Evolutionary conservation across 306 rosid species (phyloP).

Genomic region (Malus sylvestris): DNA sequence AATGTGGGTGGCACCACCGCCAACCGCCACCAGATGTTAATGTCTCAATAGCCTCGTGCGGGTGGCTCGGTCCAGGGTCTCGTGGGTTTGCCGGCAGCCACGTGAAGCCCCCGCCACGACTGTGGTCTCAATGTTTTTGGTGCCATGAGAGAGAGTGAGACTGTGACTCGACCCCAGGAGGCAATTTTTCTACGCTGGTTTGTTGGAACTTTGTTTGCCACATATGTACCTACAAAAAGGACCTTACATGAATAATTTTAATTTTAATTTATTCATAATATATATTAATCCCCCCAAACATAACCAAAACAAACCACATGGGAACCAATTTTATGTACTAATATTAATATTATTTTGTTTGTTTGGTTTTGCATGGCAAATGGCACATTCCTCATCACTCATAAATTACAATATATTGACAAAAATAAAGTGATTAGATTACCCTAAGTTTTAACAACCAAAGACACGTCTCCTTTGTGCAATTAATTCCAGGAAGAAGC

Average conservation of each 20-base stretch:
- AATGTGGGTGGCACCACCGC: background rate
- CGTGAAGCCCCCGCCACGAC: constrained; percentile 19
- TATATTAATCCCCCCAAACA: constrained; percentile 7
- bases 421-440: background rate
- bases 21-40: background rate
- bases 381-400: too few relatives aligned
- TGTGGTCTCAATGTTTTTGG: background rate
- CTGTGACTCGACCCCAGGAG: constrained; percentile 3
- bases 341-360: background rate
- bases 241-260: constrained; percentile 6
- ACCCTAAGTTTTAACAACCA: background rate
- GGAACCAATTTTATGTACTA: constrained; percentile 15
- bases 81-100: constrained; percentile 35
- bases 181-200: constrained; percentile 24
- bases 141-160: background rate
- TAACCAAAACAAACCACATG: constrained; percentile 17
- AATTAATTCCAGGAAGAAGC: background rate
- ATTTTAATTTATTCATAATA: background rate
- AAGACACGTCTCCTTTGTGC: background rate
- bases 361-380: background rate
- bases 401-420: background rate
- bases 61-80: constrained; percentile 19
- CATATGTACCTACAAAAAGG: background rate
- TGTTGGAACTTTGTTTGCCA: constrained; percentile 10
- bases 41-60: constrained; percentile 15